Base-by-base conservation (phyloP, 202 grass and related monocot genomes). In the Panicum virgatum region DNA sequence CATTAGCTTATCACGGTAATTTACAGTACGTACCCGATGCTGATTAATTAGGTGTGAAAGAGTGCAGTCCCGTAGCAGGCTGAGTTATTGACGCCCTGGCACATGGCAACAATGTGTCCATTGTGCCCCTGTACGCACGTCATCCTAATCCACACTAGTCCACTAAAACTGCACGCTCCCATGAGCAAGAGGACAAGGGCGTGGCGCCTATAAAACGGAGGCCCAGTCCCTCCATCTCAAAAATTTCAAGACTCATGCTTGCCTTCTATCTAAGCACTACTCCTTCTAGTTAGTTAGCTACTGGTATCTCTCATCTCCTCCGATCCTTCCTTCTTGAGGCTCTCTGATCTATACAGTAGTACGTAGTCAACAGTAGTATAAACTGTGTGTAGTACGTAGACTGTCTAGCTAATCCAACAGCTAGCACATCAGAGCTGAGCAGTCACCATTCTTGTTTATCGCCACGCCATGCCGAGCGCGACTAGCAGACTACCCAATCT, bases 401-500 rank as follows among this genome's bases (percentile, higher is more conserved):
- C n/a, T n/a, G n/a, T n/a, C n/a, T n/a, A n/a, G n/a, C n/a, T n/a
- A n/a, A n/a, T n/a, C n/a, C n/a, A n/a, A n/a, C n/a, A n/a, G n/a
- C n/a, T n/a, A n/a, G n/a, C n/a, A n/a, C n/a, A n/a, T n/a, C n/a
- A n/a, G n/a, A n/a, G n/a, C n/a, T n/a, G n/a, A n/a, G n/a, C n/a
- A n/a, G n/a, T n/a, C n/a, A n/a, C 48, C 48, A 52, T 57, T n/a
- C n/a, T n/a, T 57, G 53, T 34, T 51, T 34, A 72, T 52, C 13
- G 47, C 51, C n/a, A n/a, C n/a, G n/a, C n/a, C 82, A 93, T 91
- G 91, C 7, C 81, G 3, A 87, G 54, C 84, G 9, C 78, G 19
- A 81, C 79, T 56, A 71, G n/a, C n/a, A n/a, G 25, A 1, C 46
- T 83, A 42, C 90, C 88, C 0, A 46, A 37, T 13, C 96, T 98